These are phyloP conservation scores for Colletotrichum euphorbiae DNA, from an alignment of 2,329 filamentous ascomycete species.

Conservation along the genomic window DNA sequence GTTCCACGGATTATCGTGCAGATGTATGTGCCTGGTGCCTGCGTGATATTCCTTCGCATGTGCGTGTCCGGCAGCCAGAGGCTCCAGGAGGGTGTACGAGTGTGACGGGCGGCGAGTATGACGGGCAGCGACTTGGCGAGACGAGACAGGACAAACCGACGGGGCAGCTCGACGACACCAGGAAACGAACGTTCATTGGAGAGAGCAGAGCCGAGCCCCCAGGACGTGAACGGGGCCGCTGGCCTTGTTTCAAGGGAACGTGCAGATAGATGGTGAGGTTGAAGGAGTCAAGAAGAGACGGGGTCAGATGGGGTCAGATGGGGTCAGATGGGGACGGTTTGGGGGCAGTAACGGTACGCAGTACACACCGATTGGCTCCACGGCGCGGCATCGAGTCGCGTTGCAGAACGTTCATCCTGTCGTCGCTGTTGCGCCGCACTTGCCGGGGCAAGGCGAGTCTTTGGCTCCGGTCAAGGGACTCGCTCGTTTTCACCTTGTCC, in stretches of 20 bases:
- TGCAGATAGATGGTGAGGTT: constrained; percentile 19
- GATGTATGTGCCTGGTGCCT: background rate
- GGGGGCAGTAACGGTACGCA: background rate
- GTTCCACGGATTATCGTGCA: constrained; percentile 22
- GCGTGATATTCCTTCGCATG: background rate
- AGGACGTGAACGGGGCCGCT: constrained; percentile 13
- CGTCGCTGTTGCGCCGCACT: constrained; percentile 13
- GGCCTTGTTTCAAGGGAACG: constrained; percentile 35
- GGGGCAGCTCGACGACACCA: constrained; percentile 7
- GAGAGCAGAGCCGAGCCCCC: background rate
- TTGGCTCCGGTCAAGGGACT: constrained; percentile 15
- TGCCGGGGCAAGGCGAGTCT: constrained; percentile 10
- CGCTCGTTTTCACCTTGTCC: constrained; percentile 14
- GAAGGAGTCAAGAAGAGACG: constrained; percentile 8
- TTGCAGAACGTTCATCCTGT: constrained; percentile 34
- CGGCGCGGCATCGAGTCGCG: constrained; percentile 16
- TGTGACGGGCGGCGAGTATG: background rate
- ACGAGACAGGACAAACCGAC: background rate
- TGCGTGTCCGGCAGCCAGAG: background rate
- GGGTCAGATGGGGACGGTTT: background rate
- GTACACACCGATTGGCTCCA: constrained; percentile 25
- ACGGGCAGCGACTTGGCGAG: background rate
- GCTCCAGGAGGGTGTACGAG: background rate
- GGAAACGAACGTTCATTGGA: background rate
- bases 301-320: background rate